Base-by-base conservation (phyloP, 768 basidiomycete species). In the Cystofilobasidium bisporidii region DNA sequence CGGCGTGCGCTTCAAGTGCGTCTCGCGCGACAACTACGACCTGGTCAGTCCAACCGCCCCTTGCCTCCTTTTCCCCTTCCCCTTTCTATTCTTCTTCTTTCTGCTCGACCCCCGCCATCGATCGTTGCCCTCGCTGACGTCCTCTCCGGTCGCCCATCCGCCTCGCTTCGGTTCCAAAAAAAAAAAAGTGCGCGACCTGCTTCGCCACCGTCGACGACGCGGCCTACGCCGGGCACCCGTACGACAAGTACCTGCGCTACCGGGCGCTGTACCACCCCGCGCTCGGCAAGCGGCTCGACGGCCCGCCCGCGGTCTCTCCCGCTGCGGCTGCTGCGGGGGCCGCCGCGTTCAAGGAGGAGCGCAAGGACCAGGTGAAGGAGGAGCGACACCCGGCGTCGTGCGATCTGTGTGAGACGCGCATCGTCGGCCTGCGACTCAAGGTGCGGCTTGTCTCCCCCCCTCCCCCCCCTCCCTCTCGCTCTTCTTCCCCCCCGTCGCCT, bases 381-480 rank as follows among this genome's bases (percentile, higher is more conserved):
- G 56, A 33, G 12, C 40, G 28, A 1, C 90, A 92, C 74, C 74
- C 77, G 69, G 88, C 88, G 9, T 81, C 76, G 14, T 93, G 91
- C 77, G 83, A 92, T 74, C 74, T 91, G 30, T 93, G 91, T 72
- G 84, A 87, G 70, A 85, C 84, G 0, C 75, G 79, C 2, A 87
- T 93, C 71, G 71, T 76, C 32, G 91, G 90, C 2, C 79, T 80
- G 55, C 84, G 91, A 55, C 91, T 83, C 79, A 87, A 90, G 36
- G 36, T 36, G 36, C 36, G 36, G n/a, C n/a, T n/a, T n/a, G n/a
- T n/a, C n/a, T n/a, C n/a, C n/a, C n/a, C n/a, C n/a, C n/a, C n/a
- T n/a, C n/a, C n/a, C n/a, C n/a, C n/a, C n/a, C n/a, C n/a, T n/a
- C n/a, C n/a, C n/a, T n/a, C n/a, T n/a, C n/a, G n/a, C n/a, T n/a